Conservation (phyloP, 164 flowering plant genomes). For the Umbellularia californica region DNA sequence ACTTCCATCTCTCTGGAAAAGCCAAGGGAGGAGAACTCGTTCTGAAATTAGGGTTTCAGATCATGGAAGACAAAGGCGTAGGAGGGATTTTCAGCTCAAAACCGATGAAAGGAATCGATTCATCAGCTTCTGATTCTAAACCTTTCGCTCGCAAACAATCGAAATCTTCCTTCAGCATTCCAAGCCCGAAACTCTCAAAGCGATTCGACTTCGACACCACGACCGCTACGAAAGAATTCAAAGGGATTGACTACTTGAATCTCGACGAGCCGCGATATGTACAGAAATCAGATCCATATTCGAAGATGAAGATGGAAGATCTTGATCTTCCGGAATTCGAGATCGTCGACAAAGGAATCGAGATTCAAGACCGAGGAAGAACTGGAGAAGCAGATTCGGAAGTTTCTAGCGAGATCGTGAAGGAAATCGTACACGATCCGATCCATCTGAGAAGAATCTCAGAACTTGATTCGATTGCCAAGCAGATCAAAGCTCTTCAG, state of each 20-base stretch:
- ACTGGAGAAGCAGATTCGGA: constrained; percentile 33
- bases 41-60: constrained; percentile 76
- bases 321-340: constrained; percentile 73
- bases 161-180: constrained; percentile 71
- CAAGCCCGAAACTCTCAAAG: constrained; percentile 61
- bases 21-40: constrained; percentile 83
- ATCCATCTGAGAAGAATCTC: constrained; percentile 43
- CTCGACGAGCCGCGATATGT: constrained; percentile 55
- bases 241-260: constrained; percentile 65
- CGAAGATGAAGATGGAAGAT: constrained; percentile 34
- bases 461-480: constrained; percentile 80
- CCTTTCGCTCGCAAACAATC: constrained; percentile 67
- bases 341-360: constrained; percentile 83
- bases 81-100: constrained; percentile 33
- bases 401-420: constrained; percentile 61
- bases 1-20: constrained; percentile 61
- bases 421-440: constrained; percentile 67
- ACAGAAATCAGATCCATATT: constrained; percentile 40
- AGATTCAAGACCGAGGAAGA: constrained; percentile 31
- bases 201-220: constrained; percentile 34
- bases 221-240: constrained; percentile 25
- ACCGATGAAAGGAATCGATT: too few relatives aligned
- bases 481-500: constrained; percentile 86
- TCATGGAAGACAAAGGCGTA: constrained; percentile 78
- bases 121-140: constrained; percentile 17